These are phyloP conservation scores for Agaricales sp. DNA, from an alignment of 1,284 basidiomycete species.

Conservation along the genomic window DNA sequence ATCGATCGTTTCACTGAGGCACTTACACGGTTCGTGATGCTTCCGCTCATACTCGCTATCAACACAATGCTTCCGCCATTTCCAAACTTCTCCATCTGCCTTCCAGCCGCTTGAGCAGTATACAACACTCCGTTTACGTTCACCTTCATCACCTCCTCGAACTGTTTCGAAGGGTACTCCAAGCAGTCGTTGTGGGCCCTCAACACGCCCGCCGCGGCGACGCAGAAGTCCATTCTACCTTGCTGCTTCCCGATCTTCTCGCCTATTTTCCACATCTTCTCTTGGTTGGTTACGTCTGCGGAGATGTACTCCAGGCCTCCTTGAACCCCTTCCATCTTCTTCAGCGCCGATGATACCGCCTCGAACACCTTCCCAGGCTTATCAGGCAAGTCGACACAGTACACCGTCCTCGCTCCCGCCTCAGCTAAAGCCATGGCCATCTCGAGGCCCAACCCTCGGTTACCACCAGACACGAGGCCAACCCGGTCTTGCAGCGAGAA, in stretches of 20 bases:
- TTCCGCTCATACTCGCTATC: conserved; percentile 82
- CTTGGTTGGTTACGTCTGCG: conserved; percentile 56
- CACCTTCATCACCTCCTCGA: conserved; percentile 64
- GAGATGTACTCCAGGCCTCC: conserved; percentile 57
- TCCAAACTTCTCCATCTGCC: conserved; percentile 63
- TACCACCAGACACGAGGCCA: conserved; percentile 69
- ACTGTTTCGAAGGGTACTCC: conserved; percentile 61
- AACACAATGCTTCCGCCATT: conserved; percentile 74
- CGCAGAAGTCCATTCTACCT: conserved; percentile 60
- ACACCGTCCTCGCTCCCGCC: conserved; percentile 66
- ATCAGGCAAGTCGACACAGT: conserved; percentile 66
- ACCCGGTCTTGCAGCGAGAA: conserved; percentile 71
- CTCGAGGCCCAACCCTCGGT: conserved; percentile 75
- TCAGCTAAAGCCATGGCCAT: conserved; percentile 73
- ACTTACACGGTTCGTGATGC: conserved; percentile 68
- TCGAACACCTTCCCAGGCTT: conserved; percentile 8
- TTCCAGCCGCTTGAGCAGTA: conserved; percentile 71
- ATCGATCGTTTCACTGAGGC: background rate
- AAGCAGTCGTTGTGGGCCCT: conserved; percentile 53
- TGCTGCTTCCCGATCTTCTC: conserved; percentile 54
- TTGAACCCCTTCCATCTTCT: conserved; percentile 40
- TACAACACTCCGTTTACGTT: conserved; percentile 73
- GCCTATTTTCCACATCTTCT: conserved; percentile 40
- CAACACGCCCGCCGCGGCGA: conserved; percentile 73
- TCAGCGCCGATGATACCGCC: conserved; percentile 60